phyloP scores from a whole-genome alignment of 805 yeast genomes.

The Lipomyces lipofer region DNA sequence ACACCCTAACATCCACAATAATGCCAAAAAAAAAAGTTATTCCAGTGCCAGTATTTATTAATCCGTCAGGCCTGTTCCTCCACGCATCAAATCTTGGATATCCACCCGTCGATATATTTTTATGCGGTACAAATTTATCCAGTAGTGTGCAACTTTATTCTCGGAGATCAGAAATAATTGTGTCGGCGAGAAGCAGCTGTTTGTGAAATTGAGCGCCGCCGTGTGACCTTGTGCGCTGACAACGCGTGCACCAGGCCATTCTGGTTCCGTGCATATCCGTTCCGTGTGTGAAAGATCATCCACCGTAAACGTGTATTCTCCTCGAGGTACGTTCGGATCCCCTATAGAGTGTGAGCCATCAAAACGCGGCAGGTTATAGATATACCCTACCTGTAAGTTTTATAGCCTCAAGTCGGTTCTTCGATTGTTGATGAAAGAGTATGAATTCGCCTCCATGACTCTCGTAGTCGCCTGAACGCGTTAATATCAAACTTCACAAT shows the following conservation, averaged over 20 bases:
- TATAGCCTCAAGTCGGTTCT: slow-evolving; percentile 35
- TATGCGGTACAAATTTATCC: slow-evolving; percentile 21
- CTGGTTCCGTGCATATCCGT: slow-evolving; percentile 20
- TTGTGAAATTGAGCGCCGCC: slow-evolving; percentile 23
- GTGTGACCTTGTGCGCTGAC: slow-evolving; percentile 29
- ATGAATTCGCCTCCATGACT: slow-evolving; percentile 31
- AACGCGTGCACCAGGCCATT: slow-evolving; percentile 30
- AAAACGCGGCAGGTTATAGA: neutral
- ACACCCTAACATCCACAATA: slow-evolving; percentile 1
- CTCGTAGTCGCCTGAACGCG: slow-evolving; percentile 30
- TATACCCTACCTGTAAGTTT: slow-evolving; percentile 31
- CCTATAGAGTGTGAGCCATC: neutral
- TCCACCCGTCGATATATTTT: slow-evolving; percentile 18
- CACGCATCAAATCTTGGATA: slow-evolving; percentile 18
- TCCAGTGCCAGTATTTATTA: too few species aligned
- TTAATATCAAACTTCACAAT: too few species aligned
- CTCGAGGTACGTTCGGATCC: slow-evolving; percentile 34
- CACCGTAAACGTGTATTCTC: slow-evolving; percentile 34
- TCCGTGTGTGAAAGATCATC: slow-evolving; percentile 31
- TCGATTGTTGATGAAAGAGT: slow-evolving; percentile 33
- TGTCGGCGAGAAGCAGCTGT: slow-evolving; percentile 20
- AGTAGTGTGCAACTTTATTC: slow-evolving; percentile 23
- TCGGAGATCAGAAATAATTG: slow-evolving; percentile 21
- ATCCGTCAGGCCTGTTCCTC: slow-evolving; percentile 3
- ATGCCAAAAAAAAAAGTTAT: neutral